Percentiles rank a stretch among this genome's conserved stretches.
Conservation (phyloP, 2,329 filamentous ascomycete species). For the Fusarium redolens region DNA sequence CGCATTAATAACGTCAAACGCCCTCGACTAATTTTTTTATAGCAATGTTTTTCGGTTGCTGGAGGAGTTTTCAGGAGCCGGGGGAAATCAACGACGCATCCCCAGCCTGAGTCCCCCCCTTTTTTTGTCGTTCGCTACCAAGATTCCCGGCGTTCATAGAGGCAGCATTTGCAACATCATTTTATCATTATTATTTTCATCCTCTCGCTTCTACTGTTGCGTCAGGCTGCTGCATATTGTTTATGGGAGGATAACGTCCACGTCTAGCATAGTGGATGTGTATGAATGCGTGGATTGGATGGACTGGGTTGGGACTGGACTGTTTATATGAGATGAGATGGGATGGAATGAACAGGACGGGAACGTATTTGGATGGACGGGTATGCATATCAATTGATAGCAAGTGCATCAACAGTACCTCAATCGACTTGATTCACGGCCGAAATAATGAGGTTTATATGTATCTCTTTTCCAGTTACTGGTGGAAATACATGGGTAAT, state of each 20-base stretch:
- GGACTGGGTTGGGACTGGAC: neutral
- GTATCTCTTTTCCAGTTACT: constrained; percentile 33
- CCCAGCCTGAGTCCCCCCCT: neutral
- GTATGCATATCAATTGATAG: constrained; percentile 25
- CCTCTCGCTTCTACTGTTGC: constrained; percentile 18
- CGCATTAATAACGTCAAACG: constrained; percentile 17
- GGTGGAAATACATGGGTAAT: constrained; percentile 31
- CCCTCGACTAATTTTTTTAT: constrained; percentile 3
- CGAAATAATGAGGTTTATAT: constrained; percentile 28
- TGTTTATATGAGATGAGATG: constrained; percentile 6
- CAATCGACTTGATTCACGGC: constrained; percentile 22
- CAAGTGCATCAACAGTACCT: constrained; percentile 24
- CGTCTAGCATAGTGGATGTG: constrained; percentile 12
- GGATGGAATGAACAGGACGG: constrained; percentile 10
- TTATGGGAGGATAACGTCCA: constrained; percentile 13
- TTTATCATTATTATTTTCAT: constrained; percentile 23
- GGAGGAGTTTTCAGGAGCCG: constrained; percentile 19
- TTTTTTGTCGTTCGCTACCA: constrained; percentile 38
- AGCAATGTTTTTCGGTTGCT: constrained; percentile 17
- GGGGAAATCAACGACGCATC: neutral
- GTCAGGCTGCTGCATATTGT: constrained; percentile 25
- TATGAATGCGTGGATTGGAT: constrained; percentile 9
- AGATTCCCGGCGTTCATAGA: constrained; percentile 42
- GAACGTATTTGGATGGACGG: constrained; percentile 19
- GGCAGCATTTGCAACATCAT: constrained; percentile 36